Conservation (phyloP, 768 basidiomycete genomes). For the Saitozyma sp. region DNA sequence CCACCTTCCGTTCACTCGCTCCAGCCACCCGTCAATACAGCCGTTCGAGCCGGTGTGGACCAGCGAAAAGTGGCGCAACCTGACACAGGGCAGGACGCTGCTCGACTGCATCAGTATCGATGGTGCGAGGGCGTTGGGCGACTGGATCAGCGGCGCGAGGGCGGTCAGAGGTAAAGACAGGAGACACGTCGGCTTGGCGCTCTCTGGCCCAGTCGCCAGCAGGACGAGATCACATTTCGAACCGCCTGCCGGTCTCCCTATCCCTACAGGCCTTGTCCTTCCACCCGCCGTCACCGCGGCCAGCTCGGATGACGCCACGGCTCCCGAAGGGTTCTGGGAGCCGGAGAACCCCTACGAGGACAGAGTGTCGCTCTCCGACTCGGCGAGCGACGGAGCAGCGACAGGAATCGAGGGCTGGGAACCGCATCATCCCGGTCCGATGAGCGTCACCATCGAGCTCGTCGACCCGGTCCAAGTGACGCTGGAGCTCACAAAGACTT, state of each 20-base stretch:
- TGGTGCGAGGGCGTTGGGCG: constrained; percentile 33
- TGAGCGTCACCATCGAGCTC: constrained; percentile 29
- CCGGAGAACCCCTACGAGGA: constrained; percentile 38
- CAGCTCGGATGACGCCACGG: background rate
- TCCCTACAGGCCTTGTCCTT: no score
- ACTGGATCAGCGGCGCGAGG: constrained; percentile 43
- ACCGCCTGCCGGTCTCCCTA: background rate
- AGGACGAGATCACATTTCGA: background rate
- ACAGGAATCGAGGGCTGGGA: constrained; percentile 20
- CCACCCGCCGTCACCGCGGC: no score
- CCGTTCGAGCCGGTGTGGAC: constrained; percentile 35
- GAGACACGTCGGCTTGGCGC: background rate
- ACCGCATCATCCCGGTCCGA: constrained; percentile 10
- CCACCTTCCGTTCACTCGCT: constrained; percentile 23
- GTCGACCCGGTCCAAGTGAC: constrained; percentile 20
- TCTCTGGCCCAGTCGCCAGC: background rate
- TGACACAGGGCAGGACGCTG: constrained; percentile 26
- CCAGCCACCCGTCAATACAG: constrained; percentile 13
- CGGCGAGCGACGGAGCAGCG: constrained; percentile 13
- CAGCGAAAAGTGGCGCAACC: constrained; percentile 35
- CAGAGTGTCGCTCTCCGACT: constrained; percentile 22
- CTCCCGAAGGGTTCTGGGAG: constrained; percentile 41
- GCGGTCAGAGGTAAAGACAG: constrained; percentile 4
- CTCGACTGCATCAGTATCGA: constrained; percentile 38
- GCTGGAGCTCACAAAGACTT: constrained; percentile 39